A percentile compares a stretch with the other conserved stretches of the same genome.
Conservation (phyloP, 441 rosid species). For the Cnidoscolus chayamansa region DNA sequence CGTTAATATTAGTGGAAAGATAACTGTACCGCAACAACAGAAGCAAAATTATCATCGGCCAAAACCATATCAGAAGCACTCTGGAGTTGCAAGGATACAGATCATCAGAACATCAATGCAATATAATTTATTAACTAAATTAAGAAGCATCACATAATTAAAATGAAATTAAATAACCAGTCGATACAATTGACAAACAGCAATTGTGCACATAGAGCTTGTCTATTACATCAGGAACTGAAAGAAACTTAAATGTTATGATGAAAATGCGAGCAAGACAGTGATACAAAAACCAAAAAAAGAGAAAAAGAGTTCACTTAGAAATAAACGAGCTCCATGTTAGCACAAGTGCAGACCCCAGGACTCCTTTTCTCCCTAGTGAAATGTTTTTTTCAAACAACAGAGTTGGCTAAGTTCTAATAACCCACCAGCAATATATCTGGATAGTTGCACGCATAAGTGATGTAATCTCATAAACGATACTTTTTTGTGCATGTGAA, state of each 20-base stretch:
- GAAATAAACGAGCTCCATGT: neutral
- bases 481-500: neutral
- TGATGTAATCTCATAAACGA: neutral
- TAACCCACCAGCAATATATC: neutral
- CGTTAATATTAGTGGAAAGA: conserved; percentile 18
- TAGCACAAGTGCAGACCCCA: too few species aligned
- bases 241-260: neutral
- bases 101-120: conserved; percentile 16
- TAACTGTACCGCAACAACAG: conserved; percentile 82
- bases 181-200: neutral
- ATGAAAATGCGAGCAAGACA: neutral
- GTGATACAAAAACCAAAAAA: neutral
- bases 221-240: neutral
- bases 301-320: neutral
- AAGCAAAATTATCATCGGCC: conserved; percentile 98
- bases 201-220: neutral
- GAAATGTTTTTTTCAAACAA: neutral
- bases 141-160: conserved; percentile 4
- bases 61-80: conserved; percentile 99
- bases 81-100: conserved; percentile 45
- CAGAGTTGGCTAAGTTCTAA: neutral
- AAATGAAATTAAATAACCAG: neutral
- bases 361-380: too few species aligned
- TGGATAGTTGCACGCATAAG: neutral
- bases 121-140: neutral